Evolutionary conservation across 2,329 filamentous ascomycete species (phyloP).

Genomic region (Dactylellina haptotyla): DNA sequence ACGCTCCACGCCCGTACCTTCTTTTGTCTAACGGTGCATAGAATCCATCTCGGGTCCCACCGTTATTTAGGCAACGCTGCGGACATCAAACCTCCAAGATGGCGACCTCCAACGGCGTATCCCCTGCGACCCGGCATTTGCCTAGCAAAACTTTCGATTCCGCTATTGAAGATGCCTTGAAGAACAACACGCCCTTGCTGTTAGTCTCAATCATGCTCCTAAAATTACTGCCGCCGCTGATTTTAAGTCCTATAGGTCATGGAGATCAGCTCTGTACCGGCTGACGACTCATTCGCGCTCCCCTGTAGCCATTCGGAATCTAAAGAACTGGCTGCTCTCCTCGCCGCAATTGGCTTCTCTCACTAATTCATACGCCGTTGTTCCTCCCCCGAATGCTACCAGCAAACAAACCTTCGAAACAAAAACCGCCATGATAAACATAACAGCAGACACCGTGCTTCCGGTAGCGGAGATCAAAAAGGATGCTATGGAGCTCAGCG

Average conservation of each 20-base stretch:
- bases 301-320: slow-evolving; percentile 63
- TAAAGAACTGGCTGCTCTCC: slow-evolving; percentile 77
- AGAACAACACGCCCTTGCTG: slow-evolving; percentile 81
- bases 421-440: slow-evolving; percentile 86
- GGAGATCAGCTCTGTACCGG: slow-evolving; percentile 69
- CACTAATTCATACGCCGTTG: slow-evolving; percentile 74
- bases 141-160: slow-evolving; percentile 44
- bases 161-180: slow-evolving; percentile 65
- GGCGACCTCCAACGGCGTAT: slow-evolving; percentile 34
- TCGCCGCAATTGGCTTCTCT: slow-evolving; percentile 75
- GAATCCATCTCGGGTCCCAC: too few relatives aligned
- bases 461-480: slow-evolving; percentile 81
- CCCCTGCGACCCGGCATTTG: slow-evolving; percentile 28
- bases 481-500: slow-evolving; percentile 86
- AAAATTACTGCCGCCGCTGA: slow-evolving; percentile 64
- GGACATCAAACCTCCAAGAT: too few relatives aligned
- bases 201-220: slow-evolving; percentile 65
- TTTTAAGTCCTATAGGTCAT: slow-evolving; percentile 72
- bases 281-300: slow-evolving; percentile 63
- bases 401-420: slow-evolving; percentile 80
- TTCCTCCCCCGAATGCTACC: slow-evolving; percentile 70
- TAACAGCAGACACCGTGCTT: slow-evolving; percentile 64
- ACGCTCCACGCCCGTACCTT: not conserved
- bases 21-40: too few relatives aligned
- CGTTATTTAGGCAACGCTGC: too few relatives aligned